Base-by-base conservation (phyloP, 148 eudicot species). In the Fagopyrum homotropicum region DNA sequence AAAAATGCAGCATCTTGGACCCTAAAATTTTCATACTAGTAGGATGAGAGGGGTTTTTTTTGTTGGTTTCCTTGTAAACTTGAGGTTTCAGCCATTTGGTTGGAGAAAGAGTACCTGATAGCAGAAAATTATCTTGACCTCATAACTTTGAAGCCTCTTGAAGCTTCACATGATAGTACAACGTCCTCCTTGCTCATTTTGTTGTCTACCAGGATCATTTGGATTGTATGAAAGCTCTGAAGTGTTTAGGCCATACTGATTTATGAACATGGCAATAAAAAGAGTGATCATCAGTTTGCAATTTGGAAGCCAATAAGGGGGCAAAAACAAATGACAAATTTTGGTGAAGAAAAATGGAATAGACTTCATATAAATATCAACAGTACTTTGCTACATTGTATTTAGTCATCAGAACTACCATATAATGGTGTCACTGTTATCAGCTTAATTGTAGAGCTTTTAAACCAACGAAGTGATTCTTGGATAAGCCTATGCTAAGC, bases 141-240 rank as follows among this genome's bases (percentile, higher is more conserved):
- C 71, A 35, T 66, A 40, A 66, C 4, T 61, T 4, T 61, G 19
- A 9, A 22, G 29, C 43, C 66, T 60, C 66, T 60, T 60, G 66
- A 60, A 61, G 68, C 5, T 79, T 90, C 82, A 94, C 98, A 94
- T 80, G 80, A 94, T 86, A 79, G 84, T 78, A 86, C 98, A 94
- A 59, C 98, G 82, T 17, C 87, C 52, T 79, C 74, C 80, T 80
- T 88, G 93, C 73, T 88, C 89, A 15, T 83, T 55, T 79, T 85
- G 97, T 54, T 85, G 77, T 47, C 83, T 78, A 84, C 91, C 80
- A 75, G 95, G 75, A 40, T 90, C 93, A 1, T 86, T 84, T 2
- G 98, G 96, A 76, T 88, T 88, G 83, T 90, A 94, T 22, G 97
- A 88, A 75, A 91, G 92, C 85, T 91, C 96, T 2, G 97, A 81